Conservation (phyloP, 2,329 filamentous ascomycete genomes). For the Fusarium nanum region DNA sequence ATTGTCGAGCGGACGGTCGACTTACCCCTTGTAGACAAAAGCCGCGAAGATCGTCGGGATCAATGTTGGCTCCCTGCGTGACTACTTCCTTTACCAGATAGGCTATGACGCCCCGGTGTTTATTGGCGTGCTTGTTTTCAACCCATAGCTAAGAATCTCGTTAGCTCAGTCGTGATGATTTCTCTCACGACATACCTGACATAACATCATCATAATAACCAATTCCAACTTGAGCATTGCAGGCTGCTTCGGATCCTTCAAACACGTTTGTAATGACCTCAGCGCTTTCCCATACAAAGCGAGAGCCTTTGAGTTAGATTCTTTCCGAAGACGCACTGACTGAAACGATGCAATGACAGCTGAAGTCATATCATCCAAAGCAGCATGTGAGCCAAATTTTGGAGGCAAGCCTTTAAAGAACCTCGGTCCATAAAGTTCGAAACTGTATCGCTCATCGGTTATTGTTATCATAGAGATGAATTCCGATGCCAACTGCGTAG, state of each 20-base stretch:
- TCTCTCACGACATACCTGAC: background rate
- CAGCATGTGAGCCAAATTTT: constrained; percentile 8
- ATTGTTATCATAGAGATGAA: constrained; percentile 23
- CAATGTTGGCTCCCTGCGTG: background rate
- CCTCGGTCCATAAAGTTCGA: constrained; percentile 6
- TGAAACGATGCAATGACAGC: constrained; percentile 20
- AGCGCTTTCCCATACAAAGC: constrained; percentile 17
- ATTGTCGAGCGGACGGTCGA: rapidly evolving
- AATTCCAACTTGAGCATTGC: constrained; percentile 16
- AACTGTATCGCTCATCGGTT: constrained; percentile 14
- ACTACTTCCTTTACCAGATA: constrained; percentile 12
- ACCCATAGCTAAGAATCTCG: constrained; percentile 5
- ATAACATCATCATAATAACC: constrained; percentile 25
- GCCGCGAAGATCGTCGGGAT: constrained; percentile 5
- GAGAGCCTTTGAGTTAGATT: background rate
- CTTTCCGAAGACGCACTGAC: constrained; percentile 1
- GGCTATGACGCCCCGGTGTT: constrained; percentile 4
- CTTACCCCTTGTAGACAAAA: constrained; percentile 21
- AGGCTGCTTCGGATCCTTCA: constrained; percentile 3
- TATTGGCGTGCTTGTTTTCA: constrained; percentile 24
- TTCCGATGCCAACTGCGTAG: background rate
- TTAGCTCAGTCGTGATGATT: background rate
- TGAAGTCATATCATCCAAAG: constrained; percentile 6
- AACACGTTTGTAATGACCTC: constrained; percentile 3
- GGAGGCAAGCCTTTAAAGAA: constrained; percentile 18